Evolutionary conservation across 2,329 filamentous ascomycete genomes (phyloP).

Genomic region (Calonectria honghensis): DNA sequence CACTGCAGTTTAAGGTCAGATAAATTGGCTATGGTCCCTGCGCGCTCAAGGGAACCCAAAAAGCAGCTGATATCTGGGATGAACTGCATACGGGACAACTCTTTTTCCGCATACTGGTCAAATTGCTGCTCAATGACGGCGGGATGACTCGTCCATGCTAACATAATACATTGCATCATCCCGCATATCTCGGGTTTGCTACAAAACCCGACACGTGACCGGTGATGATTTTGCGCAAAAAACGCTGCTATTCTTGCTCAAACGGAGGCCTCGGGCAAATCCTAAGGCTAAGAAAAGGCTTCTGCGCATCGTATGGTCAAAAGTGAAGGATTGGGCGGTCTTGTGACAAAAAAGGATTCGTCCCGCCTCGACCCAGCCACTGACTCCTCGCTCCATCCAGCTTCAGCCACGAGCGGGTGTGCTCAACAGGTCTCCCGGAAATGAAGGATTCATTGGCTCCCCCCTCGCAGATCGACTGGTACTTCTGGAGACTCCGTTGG

Average conservation of each 20-base stretch:
- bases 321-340: neutral
- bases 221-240: neutral
- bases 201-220: neutral
- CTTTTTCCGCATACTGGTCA: neutral
- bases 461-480: neutral
- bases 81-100: neutral
- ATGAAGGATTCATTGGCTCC: neutral
- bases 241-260: neutral
- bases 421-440: neutral
- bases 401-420: neutral
- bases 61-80: neutral
- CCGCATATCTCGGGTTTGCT: neutral
- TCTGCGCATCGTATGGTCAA: neutral
- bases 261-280: neutral
- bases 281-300: neutral
- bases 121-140: neutral
- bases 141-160: neutral
- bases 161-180: neutral
- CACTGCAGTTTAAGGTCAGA: neutral
- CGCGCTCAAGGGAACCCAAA: neutral
- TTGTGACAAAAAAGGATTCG: neutral
- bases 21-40: neutral
- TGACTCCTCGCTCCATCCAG: neutral
- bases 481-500: neutral
- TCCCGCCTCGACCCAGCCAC: neutral